Conservation (phyloP, 345 rosid species). For the Salix brachista region DNA sequence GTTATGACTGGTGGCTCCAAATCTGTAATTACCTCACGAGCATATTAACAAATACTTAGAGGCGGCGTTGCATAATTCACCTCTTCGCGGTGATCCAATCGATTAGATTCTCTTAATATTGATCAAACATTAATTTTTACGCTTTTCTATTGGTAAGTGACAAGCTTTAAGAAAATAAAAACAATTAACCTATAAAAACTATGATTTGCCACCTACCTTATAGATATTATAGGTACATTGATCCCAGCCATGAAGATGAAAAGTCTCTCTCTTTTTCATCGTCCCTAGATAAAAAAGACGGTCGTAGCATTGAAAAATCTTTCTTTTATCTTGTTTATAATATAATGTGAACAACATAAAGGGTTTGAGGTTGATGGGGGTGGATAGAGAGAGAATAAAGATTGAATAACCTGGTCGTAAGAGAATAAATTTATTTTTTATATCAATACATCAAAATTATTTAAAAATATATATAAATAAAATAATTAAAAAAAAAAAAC, state of each 20-base stretch:
- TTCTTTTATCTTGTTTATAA: neutral
- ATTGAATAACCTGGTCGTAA: neutral
- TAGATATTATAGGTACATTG: conserved; percentile 10
- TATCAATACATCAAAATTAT: too few relatives aligned
- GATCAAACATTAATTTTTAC: too few relatives aligned
- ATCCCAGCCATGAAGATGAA: conserved; percentile 16
- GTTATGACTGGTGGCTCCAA: neutral
- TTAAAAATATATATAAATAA: too few relatives aligned
- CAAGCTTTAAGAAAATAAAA: neutral
- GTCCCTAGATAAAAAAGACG: neutral
- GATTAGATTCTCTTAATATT: neutral
- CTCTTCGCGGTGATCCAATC: neutral
- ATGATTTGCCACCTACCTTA: neutral
- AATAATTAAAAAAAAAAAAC: too few relatives aligned
- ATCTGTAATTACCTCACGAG: neutral
- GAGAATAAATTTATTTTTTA: too few relatives aligned
- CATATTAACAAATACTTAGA: neutral
- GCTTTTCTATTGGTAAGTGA: neutral
- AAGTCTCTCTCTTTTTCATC: neutral
- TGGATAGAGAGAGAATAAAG: neutral
- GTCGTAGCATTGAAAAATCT: neutral
- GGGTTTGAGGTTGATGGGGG: neutral
- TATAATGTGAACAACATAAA: neutral
- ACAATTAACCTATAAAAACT: neutral
- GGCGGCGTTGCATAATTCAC: neutral